Evolutionary conservation across 2,329 filamentous ascomycete species (phyloP).

Genomic region (Nemania sp.): DNA sequence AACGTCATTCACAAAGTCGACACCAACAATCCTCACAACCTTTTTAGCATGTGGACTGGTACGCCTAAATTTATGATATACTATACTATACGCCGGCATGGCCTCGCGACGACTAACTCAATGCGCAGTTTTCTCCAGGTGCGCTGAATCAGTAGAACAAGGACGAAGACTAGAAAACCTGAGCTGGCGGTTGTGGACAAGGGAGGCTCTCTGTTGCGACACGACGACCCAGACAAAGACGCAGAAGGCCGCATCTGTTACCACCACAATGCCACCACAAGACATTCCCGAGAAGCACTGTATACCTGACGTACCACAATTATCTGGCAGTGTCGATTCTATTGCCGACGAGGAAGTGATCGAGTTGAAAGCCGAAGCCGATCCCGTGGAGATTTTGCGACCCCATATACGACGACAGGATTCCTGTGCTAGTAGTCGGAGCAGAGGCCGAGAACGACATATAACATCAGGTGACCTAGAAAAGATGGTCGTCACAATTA

Average conservation of each 20-base stretch:
- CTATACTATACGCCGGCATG: slow-evolving; percentile 16
- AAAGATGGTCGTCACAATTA: slow-evolving; percentile 93
- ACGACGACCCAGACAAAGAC: slow-evolving; percentile 65
- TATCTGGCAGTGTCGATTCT: slow-evolving; percentile 83
- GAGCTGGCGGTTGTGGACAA: slow-evolving; percentile 94
- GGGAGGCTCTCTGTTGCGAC: slow-evolving; percentile 91
- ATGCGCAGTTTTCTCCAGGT: slow-evolving; percentile 85
- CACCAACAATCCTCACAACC: slow-evolving; percentile 89
- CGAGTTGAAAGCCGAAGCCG: slow-evolving; percentile 67
- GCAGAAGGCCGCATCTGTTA: slow-evolving; percentile 51
- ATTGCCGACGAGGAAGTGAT: slow-evolving; percentile 75
- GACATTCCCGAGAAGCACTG: slow-evolving; percentile 60
- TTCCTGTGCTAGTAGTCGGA: slow-evolving; percentile 76
- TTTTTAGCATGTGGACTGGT: slow-evolving; percentile 98
- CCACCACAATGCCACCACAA: slow-evolving; percentile 60
- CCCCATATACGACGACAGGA: slow-evolving; percentile 79
- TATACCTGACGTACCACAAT: slow-evolving; percentile 72
- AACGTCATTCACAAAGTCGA: slow-evolving; percentile 95
- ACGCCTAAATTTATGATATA: slow-evolving; percentile 56
- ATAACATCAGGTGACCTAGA: slow-evolving; percentile 93
- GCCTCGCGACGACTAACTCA: slow-evolving; percentile 50
- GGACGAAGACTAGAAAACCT: slow-evolving; percentile 93
- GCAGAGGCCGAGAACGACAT: slow-evolving; percentile 82
- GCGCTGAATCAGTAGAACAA: slow-evolving; percentile 92
- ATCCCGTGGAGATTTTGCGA: slow-evolving; percentile 69